Evolutionary conservation across 2,329 filamentous ascomycete genomes (phyloP).

Genomic region (Fusarium verrucosum): DNA sequence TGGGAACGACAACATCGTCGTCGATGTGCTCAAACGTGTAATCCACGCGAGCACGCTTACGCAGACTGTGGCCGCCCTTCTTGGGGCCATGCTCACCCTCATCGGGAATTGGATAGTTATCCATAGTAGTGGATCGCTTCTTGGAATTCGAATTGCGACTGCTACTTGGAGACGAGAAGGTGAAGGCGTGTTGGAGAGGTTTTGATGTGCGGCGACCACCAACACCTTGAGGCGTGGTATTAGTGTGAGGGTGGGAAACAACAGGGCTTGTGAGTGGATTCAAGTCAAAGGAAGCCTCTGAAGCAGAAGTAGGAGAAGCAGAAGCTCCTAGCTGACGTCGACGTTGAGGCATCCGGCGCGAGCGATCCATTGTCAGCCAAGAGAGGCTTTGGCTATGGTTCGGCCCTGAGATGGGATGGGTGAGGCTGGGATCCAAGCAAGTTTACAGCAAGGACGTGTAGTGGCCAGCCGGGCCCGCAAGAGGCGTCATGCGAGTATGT

Average conservation of each 20-base stretch:
- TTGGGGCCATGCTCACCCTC: conserved; percentile 60
- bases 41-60: conserved; percentile 65
- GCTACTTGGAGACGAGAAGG: conserved; percentile 50
- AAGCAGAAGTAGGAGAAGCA: conserved; percentile 48
- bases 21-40: conserved; percentile 65
- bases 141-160: conserved; percentile 48
- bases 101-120: conserved; percentile 52
- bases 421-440: conserved; percentile 38
- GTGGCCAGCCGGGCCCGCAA: conserved; percentile 44
- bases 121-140: conserved; percentile 57
- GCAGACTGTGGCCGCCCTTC: conserved; percentile 68
- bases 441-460: conserved; percentile 44
- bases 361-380: conserved; percentile 52
- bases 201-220: conserved; percentile 49
- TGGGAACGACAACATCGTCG: conserved; percentile 55
- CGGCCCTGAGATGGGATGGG: not conserved
- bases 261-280: conserved; percentile 47
- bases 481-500: conserved; percentile 43
- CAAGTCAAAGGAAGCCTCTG: conserved; percentile 47
- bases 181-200: conserved; percentile 49
- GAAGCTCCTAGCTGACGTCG: conserved; percentile 48
- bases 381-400: conserved; percentile 26
- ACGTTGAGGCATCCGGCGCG: conserved; percentile 49
- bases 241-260: conserved; percentile 47
- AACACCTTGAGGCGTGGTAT: conserved; percentile 46